These are phyloP conservation scores for Neoarthrinium moseri DNA, from an alignment of 2,329 filamentous ascomycete genomes.

Conservation along the genomic window DNA sequence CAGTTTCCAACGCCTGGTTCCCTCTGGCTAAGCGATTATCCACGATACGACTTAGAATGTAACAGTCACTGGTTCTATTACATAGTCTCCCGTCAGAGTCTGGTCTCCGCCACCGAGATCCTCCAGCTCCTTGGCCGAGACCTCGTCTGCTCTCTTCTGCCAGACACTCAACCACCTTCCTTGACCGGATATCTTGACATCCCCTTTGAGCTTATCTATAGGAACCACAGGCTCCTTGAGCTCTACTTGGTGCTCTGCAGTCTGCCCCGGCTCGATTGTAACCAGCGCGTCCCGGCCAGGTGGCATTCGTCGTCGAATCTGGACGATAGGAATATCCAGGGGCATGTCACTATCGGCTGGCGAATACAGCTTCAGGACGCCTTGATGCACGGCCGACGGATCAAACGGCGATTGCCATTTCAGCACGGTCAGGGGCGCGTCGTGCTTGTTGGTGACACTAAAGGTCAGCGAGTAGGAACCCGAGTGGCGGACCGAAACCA, in stretches of 20 bases:
- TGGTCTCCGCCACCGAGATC: conserved; percentile 2
- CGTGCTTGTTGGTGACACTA: conserved; percentile 38
- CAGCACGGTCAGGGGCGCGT: conserved; percentile 37
- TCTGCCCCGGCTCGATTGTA: conserved; percentile 36
- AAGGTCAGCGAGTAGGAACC: conserved; percentile 30
- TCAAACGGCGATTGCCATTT: conserved; percentile 46
- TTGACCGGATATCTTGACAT: conserved; percentile 30
- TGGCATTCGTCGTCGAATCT: conserved; percentile 40
- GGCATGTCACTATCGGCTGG: conserved; percentile 24
- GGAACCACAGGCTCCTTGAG: conserved; percentile 36
- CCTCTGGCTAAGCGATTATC: too few relatives aligned
- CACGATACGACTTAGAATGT: conserved; percentile 4
- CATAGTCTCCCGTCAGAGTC: conserved; percentile 3
- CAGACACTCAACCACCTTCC: conserved; percentile 39
- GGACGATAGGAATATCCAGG: conserved; percentile 34
- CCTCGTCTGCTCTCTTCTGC: conserved; percentile 12
- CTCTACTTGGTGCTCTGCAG: conserved; percentile 30
- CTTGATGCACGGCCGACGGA: conserved; percentile 37
- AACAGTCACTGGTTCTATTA: not conserved
- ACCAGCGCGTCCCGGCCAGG: conserved; percentile 35
- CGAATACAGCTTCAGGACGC: conserved; percentile 37
- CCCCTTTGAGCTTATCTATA: conserved; percentile 29
- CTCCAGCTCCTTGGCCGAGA: conserved; percentile 3
- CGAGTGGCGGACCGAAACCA: conserved; percentile 25
- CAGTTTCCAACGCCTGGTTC: too few relatives aligned